Percentiles rank a stretch among this genome's conserved stretches.
Conservation (phyloP, 2,329 filamentous ascomycete species). For the Pseudogymnoascus sp. region DNA sequence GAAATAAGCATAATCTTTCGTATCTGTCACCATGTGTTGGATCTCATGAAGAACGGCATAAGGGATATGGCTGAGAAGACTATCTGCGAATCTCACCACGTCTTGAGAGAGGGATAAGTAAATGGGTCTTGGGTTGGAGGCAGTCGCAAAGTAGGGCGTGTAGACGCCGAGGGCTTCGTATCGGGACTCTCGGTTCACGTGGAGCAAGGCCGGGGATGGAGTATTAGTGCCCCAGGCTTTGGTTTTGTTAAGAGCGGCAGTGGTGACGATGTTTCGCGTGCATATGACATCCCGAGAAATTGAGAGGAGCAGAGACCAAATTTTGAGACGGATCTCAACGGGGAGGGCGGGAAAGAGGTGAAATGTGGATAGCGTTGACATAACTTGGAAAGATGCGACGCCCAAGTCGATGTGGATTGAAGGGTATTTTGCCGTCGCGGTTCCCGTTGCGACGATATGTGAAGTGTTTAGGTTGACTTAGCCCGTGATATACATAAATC, state of each 20-base stretch:
- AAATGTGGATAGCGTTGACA: constrained; percentile 17
- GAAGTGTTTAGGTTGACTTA: neutral
- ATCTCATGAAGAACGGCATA: constrained; percentile 15
- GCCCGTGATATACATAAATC: neutral
- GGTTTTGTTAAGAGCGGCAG: constrained; percentile 6
- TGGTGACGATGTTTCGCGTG: constrained; percentile 12
- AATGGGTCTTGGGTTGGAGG: constrained; percentile 12
- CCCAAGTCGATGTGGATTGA: neutral
- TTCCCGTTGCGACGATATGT: neutral
- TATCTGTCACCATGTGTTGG: constrained; percentile 18
- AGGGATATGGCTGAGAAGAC: constrained; percentile 18
- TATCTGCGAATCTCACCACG: constrained; percentile 17
- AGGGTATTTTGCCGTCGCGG: neutral
- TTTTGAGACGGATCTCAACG: constrained; percentile 23
- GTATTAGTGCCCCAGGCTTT: neutral
- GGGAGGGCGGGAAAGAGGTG: constrained; percentile 23
- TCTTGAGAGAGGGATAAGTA: constrained; percentile 20
- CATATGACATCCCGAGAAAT: constrained; percentile 18
- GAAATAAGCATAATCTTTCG: constrained; percentile 22
- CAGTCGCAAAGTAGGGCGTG: constrained; percentile 16
- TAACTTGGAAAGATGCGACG: neutral
- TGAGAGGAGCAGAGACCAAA: constrained; percentile 19
- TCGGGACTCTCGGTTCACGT: constrained; percentile 12
- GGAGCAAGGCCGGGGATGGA: constrained; percentile 10
- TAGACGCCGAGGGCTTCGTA: constrained; percentile 16